Conservation (phyloP, 805 yeast species). For the Lipomyces yamanashiensis region DNA sequence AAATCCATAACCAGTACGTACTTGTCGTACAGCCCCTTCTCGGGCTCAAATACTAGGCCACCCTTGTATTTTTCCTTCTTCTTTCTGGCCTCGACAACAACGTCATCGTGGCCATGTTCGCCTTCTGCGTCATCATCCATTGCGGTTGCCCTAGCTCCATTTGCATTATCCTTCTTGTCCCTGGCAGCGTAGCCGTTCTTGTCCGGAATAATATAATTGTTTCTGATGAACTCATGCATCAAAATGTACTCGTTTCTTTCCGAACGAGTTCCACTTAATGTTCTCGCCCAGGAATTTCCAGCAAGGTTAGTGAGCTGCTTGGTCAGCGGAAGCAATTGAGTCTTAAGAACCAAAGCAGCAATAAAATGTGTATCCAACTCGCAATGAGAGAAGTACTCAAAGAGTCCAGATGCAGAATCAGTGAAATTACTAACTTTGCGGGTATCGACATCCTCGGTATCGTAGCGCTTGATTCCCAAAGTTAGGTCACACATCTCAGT, state of each 20-base stretch:
- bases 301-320: conserved; percentile 91
- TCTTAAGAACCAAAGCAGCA: conserved; percentile 77
- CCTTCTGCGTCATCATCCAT: conserved; percentile 41
- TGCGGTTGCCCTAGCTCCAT: conserved; percentile 22
- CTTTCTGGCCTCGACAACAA: conserved; percentile 49
- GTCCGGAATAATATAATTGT: conserved; percentile 86
- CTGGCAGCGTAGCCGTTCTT: conserved; percentile 48
- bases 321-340: conserved; percentile 85
- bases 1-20: conserved; percentile 95
- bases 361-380: conserved; percentile 67
- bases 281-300: conserved; percentile 96
- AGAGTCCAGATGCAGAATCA: conserved; percentile 69
- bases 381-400: conserved; percentile 74
- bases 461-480: conserved; percentile 69
- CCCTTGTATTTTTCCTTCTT: conserved; percentile 82
- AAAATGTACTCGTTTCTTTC: conserved; percentile 94
- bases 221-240: conserved; percentile 84
- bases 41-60: conserved; percentile 96
- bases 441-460: conserved; percentile 68
- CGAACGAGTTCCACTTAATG: conserved; percentile 92
- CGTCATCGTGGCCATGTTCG: conserved; percentile 45
- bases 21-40: conserved; percentile 88
- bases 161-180: conserved; percentile 8
- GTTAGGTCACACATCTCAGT: conserved; percentile 87
- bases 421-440: conserved; percentile 54